A percentile compares a stretch with the other conserved stretches of the same genome.
Evolutionary conservation across 2,329 filamentous ascomycete species (phyloP).

Genomic region (Orbilia javanica): DNA sequence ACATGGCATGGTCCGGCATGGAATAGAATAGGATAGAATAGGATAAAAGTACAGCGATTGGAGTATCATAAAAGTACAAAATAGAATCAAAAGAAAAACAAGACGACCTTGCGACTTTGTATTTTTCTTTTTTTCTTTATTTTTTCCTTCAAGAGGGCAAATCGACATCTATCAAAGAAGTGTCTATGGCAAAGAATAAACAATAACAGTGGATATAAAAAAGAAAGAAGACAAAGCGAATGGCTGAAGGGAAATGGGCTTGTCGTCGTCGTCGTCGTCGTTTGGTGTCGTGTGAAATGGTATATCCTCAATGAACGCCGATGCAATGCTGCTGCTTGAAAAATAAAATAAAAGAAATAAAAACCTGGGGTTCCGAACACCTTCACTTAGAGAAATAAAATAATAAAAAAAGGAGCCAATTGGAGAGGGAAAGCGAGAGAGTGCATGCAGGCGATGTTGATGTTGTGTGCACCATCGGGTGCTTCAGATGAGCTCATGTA

Average conservation of each 20-base stretch:
- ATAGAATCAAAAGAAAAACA: not conserved
- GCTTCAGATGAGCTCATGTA: constrained; percentile 29
- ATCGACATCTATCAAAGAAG: constrained; percentile 19
- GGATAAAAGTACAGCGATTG: constrained; percentile 14
- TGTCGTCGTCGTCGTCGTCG: not conserved
- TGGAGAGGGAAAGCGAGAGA: constrained; percentile 60
- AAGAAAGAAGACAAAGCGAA: not conserved
- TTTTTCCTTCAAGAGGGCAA: constrained; percentile 9
- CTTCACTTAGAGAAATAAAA: not conserved
- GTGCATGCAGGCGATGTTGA: constrained; percentile 60
- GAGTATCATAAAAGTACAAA: not conserved
- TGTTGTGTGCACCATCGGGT: constrained; percentile 59
- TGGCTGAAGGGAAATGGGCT: not conserved
- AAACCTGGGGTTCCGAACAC: constrained; percentile 11
- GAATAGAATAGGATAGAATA: not conserved
- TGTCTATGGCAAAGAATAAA: constrained; percentile 2
- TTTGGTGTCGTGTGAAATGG: not conserved
- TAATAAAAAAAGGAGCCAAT: constrained; percentile 31
- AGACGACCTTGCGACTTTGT: not conserved
- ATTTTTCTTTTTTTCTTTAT: not conserved
- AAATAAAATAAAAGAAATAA: not conserved
- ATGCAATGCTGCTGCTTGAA: constrained; percentile 33
- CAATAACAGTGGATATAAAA: not conserved
- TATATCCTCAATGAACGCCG: constrained; percentile 29
- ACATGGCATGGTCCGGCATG: too few relatives aligned